Conservation (phyloP, 176 grass and related monocot species). For the Carex kokanica region DNA sequence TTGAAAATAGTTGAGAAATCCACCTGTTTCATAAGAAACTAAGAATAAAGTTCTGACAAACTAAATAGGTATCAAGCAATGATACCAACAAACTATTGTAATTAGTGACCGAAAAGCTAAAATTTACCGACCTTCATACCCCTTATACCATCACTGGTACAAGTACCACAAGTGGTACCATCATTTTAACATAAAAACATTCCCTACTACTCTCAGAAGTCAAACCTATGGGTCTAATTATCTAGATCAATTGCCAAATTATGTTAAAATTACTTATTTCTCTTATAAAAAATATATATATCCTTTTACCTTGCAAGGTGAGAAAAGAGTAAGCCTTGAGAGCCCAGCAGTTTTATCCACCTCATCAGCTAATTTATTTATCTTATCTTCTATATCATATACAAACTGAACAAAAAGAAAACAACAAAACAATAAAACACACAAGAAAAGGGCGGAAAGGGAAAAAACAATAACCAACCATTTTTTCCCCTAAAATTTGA, state of each 20-base stretch:
- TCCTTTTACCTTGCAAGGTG: conserved; percentile 84
- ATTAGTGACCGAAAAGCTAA: background rate
- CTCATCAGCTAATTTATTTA: conserved; percentile 72
- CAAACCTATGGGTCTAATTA: background rate
- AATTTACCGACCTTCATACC: background rate
- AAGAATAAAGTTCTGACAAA: background rate
- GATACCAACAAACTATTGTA: background rate
- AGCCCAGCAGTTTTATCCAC: conserved; percentile 61
- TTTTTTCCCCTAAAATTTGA: background rate
- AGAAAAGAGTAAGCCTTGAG: conserved; percentile 83
- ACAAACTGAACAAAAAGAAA: conserved; percentile 45
- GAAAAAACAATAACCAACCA: background rate
- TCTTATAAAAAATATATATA: background rate
- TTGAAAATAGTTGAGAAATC: background rate
- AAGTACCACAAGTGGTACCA: background rate
- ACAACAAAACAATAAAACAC: background rate
- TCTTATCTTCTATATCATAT: conserved; percentile 61
- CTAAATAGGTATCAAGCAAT: background rate
- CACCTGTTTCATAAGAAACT: background rate
- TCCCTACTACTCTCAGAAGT: background rate
- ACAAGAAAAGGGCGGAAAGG: background rate
- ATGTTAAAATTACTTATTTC: background rate
- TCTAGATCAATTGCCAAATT: background rate
- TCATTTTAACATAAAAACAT: background rate
- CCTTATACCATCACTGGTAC: background rate